Conservation (phyloP, 2,329 filamentous ascomycete genomes). For the Calycina marina region DNA sequence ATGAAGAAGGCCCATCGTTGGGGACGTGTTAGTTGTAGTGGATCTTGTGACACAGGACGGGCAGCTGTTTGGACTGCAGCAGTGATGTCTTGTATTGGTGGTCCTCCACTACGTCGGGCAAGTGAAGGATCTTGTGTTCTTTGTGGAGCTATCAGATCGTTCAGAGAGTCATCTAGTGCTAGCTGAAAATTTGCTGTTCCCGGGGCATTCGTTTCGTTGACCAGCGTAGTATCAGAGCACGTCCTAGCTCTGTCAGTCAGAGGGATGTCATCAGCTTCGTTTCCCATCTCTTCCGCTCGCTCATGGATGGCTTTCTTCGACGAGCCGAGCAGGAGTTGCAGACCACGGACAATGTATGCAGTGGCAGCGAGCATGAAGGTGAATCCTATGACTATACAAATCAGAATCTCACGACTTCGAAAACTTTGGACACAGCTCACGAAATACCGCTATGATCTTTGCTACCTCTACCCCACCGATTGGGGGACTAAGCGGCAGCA, state of each 20-base stretch:
- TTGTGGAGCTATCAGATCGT: constrained; percentile 11
- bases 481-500: constrained; percentile 39
- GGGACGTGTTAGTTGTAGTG: constrained; percentile 26
- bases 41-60: neutral
- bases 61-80: neutral
- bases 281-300: constrained; percentile 35
- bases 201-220: neutral
- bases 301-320: constrained; percentile 37
- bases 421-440: constrained; percentile 24
- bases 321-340: constrained; percentile 35
- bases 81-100: neutral
- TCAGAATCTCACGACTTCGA: constrained; percentile 1
- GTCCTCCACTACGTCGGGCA: constrained; percentile 16
- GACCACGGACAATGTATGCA: constrained; percentile 37
- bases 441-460: constrained; percentile 44
- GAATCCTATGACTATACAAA: constrained; percentile 36
- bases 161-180: constrained; percentile 1
- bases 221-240: constrained; percentile 8
- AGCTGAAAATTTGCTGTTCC: constrained; percentile 5
- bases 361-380: constrained; percentile 35
- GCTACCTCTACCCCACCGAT: constrained; percentile 39
- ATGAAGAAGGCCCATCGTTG: constrained; percentile 35
- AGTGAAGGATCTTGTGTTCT: constrained; percentile 18
- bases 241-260: constrained; percentile 22
- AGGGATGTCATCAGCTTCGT: constrained; percentile 32